Conservation (phyloP, 805 yeast species). For the Blastobotrys robertii region DNA sequence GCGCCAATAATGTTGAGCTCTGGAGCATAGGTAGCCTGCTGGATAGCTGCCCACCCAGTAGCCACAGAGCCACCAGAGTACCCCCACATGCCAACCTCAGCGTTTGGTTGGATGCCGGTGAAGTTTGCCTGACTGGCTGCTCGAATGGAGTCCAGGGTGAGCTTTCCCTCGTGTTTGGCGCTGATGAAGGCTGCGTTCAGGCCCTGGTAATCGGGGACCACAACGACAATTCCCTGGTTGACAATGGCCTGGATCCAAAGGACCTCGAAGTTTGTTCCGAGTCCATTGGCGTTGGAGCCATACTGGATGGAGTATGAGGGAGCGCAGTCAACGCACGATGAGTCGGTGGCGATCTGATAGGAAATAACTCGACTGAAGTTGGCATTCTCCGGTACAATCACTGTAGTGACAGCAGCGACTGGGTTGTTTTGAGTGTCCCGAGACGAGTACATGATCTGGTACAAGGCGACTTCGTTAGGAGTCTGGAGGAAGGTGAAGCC, state of each 20-base stretch:
- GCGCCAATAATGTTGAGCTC: slow-evolving; percentile 19
- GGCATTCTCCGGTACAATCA: slow-evolving; percentile 12
- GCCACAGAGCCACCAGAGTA: slow-evolving; percentile 63
- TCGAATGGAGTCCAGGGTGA: slow-evolving; percentile 20
- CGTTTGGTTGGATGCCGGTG: slow-evolving; percentile 27
- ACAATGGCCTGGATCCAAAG: slow-evolving; percentile 10
- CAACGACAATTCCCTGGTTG: slow-evolving; percentile 14
- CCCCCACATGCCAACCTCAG: slow-evolving; percentile 74
- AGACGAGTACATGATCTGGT: slow-evolving; percentile 20
- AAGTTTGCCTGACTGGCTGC: slow-evolving; percentile 14
- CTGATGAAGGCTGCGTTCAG: slow-evolving; percentile 21
- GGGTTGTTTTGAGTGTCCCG: slow-evolving; percentile 21
- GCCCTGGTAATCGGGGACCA: slow-evolving; percentile 24
- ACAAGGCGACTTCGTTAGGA: slow-evolving; percentile 12
- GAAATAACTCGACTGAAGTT: slow-evolving; percentile 14
- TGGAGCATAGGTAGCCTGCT: slow-evolving; percentile 19
- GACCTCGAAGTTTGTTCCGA: slow-evolving; percentile 6
- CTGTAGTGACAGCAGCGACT: slow-evolving; percentile 21
- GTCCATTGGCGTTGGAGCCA: slow-evolving; percentile 7
- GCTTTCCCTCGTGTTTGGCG: slow-evolving; percentile 21
- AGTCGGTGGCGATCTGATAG: slow-evolving; percentile 19
- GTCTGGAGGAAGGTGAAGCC: slow-evolving; percentile 1
- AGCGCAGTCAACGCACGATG: slow-evolving; percentile 17
- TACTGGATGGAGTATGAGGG: slow-evolving; percentile 18
- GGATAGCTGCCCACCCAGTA: slow-evolving; percentile 42